Evolutionary conservation across 2,329 filamentous ascomycete genomes (phyloP).

Genomic region (Daldinia sp.): DNA sequence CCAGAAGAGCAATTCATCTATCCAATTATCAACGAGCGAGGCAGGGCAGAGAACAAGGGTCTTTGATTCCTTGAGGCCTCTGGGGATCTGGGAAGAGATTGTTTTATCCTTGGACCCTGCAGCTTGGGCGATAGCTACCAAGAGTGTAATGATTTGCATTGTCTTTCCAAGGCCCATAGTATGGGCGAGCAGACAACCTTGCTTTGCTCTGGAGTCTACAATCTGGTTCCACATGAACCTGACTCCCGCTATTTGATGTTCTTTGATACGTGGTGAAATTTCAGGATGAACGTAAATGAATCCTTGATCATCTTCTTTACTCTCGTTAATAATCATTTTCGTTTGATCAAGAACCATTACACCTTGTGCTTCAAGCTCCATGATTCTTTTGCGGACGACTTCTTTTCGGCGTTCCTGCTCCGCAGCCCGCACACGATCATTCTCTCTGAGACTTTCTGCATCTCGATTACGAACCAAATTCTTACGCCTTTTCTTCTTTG

Average conservation of each 20-base stretch:
- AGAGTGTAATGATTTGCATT: constrained; percentile 87
- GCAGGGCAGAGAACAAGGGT: constrained; percentile 80
- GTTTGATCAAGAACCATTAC: constrained; percentile 50
- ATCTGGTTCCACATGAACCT: constrained; percentile 91
- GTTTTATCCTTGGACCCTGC: constrained; percentile 64
- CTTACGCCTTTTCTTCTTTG: constrained; percentile 40
- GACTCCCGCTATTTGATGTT: constrained; percentile 82
- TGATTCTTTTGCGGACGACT: constrained; percentile 52
- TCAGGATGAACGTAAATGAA: constrained; percentile 70
- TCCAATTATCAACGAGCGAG: constrained; percentile 81
- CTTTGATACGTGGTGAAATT: constrained; percentile 73
- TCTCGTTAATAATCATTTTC: constrained; percentile 71
- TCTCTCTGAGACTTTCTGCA: constrained; percentile 62
- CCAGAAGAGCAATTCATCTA: constrained; percentile 79
- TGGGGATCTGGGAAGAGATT: constrained; percentile 72
- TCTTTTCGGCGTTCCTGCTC: constrained; percentile 62
- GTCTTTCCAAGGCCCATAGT: constrained; percentile 95
- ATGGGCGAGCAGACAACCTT: constrained; percentile 85
- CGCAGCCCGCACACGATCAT: constrained; percentile 60
- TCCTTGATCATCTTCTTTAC: constrained; percentile 66
- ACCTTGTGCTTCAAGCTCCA: constrained; percentile 55
- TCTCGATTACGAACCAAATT: constrained; percentile 57
- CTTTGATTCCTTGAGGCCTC: constrained; percentile 66
- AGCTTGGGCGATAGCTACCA: constrained; percentile 76
- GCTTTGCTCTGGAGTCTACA: constrained; percentile 64